Conservation (phyloP, 768 basidiomycete genomes). For the Holtermanniella nyarrowii region DNA sequence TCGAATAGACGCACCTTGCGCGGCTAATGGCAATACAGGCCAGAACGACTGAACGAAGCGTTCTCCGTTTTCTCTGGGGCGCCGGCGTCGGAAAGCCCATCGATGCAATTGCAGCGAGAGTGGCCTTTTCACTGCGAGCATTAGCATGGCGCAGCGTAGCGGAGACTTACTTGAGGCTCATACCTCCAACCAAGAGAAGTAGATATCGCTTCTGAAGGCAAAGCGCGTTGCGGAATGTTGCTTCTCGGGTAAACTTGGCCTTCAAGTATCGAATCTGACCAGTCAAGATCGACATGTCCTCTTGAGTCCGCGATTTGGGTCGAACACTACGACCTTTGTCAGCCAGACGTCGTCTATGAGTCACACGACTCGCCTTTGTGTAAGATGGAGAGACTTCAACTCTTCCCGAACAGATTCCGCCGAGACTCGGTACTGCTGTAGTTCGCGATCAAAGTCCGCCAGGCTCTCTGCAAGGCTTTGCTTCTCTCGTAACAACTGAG, state of each 20-base stretch:
- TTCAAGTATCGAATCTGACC: constrained; percentile 87
- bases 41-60: constrained; percentile 31
- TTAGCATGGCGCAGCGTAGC: not conserved
- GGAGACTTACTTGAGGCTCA: constrained; percentile 32
- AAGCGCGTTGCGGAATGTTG: constrained; percentile 62
- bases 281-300: constrained; percentile 49
- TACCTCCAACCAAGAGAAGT: constrained; percentile 52
- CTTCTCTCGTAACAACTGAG: no score
- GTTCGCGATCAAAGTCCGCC: no score
- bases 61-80: constrained; percentile 7
- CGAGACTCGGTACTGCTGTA: no score
- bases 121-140: constrained; percentile 31
- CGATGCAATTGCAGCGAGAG: constrained; percentile 31
- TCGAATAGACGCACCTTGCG: constrained; percentile 31
- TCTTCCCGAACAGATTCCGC: no score
- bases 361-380: no score
- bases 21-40: constrained; percentile 26
- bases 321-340: constrained; percentile 12
- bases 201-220: constrained; percentile 83
- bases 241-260: constrained; percentile 78
- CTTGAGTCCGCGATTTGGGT: constrained; percentile 25
- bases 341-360: not conserved
- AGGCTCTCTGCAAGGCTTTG: no score
- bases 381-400: no score
- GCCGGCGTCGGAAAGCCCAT: constrained; percentile 32